A percentile compares a stretch with the other conserved stretches of the same genome.
Conservation (phyloP, 164 flowering plant species). For the Brasenia schreberi region DNA sequence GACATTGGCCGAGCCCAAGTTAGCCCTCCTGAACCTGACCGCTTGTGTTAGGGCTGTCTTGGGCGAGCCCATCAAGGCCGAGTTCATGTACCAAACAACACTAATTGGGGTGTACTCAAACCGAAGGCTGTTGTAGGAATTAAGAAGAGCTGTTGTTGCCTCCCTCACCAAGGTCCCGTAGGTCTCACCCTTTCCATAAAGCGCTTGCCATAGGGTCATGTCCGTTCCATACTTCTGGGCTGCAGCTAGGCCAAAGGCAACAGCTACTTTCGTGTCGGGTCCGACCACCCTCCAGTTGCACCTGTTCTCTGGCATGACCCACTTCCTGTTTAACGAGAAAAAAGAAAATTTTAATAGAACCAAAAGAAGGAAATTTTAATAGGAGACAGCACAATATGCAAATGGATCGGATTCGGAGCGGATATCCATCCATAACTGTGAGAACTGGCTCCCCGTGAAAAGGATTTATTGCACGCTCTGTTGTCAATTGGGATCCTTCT, state of each 20-base stretch:
- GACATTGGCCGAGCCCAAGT: constrained; percentile 38
- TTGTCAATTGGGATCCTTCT: too few relatives aligned
- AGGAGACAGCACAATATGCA: too few relatives aligned
- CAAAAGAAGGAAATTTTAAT: too few relatives aligned
- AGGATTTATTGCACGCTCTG: too few relatives aligned
- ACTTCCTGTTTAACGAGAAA: constrained; percentile 26
- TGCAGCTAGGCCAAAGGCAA: constrained; percentile 57
- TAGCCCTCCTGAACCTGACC: constrained; percentile 61
- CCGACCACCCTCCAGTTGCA: constrained; percentile 78
- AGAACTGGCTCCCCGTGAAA: too few relatives aligned
- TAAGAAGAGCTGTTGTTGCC: constrained; percentile 68
- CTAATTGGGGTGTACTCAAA: constrained; percentile 42
- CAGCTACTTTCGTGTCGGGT: constrained; percentile 66
- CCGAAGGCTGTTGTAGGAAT: constrained; percentile 62
- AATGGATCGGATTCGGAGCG: too few relatives aligned
- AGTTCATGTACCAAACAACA: constrained; percentile 33
- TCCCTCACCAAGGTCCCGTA: constrained; percentile 82
- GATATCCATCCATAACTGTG: too few relatives aligned
- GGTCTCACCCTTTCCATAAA: constrained; percentile 69
- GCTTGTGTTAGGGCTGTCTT: constrained; percentile 49
- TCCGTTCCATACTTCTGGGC: constrained; percentile 59
- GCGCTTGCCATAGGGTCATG: constrained; percentile 45
- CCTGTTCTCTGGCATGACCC: constrained; percentile 62
- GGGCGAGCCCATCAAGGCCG: constrained; percentile 45
- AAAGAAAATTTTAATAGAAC: too few relatives aligned